Base-by-base conservation (phyloP, 805 yeast species). In the Metschnikowia chrysomelidarum region DNA sequence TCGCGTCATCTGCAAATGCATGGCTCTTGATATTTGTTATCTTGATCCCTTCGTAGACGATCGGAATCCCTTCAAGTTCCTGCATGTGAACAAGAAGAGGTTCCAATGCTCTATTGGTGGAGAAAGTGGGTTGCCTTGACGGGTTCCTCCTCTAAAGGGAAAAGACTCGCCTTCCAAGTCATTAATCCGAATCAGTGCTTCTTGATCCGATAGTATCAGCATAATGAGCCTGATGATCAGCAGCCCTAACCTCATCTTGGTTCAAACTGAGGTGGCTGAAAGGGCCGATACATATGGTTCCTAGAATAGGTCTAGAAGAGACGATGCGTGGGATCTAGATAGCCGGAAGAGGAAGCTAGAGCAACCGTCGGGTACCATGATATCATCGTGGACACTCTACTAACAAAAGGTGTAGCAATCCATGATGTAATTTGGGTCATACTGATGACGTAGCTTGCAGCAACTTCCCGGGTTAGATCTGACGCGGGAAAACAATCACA, bases 1-100 rank as follows among this genome's bases (percentile, higher is more conserved):
- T 38, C 19, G 33, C 24, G 19, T 32, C 37, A 18, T 38, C 34
- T 14, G 38, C 37, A 5, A 32, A 38, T n/a, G 41, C 41, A 13
- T 28, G 36, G 13, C 23, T 27, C 14, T 28, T 32, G 26, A 37
- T 37, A 15, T n/a, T n/a, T 9, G 14, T 20, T 10, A 27, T n/a
- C 7, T 18, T 7, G 19, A 27, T n/a, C 12, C 19, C 18, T 6
- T 31, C 32, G 15, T 31, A 31, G 8, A 24, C n/a, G 18, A 31
- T 13, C 9, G 32, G 25, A 13, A 31, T 23, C 14, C 29, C 32
- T 10, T 11, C 14, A 4, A 27, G 5, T n/a, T 7, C 11, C 8
- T 23, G 15, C 7, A 36, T 17, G 15, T 27, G 32, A 15, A 9
- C 13, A n/a, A 37, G 27, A 21, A 32, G 14, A 19, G 36, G 37